phyloP scores from a whole-genome alignment of 768 basidiomycete species.

The Clitopilus passeckerianus region DNA sequence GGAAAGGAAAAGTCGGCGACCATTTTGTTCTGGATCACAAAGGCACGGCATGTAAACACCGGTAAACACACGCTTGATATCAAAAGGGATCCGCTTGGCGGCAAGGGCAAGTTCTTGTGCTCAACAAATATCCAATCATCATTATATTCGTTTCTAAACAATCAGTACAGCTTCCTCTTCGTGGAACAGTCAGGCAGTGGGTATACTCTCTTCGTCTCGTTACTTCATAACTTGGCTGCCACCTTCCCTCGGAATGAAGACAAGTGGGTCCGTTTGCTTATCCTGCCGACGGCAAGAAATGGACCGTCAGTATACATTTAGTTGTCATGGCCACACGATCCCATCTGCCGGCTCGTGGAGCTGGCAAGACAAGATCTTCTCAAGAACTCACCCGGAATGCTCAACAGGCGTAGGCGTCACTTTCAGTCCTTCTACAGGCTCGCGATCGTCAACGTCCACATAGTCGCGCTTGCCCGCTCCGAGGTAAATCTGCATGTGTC shows the following conservation, averaged over 20 bases:
- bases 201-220: too few relatives aligned
- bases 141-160: too few relatives aligned
- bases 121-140: not conserved
- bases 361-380: not conserved
- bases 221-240: slow-evolving; percentile 34
- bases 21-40: not conserved
- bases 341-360: slow-evolving; percentile 12
- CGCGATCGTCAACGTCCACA: slow-evolving; percentile 58
- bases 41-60: not conserved
- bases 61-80: not conserved
- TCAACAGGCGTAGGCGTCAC: slow-evolving; percentile 58
- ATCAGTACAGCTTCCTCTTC: too few relatives aligned
- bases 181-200: not conserved
- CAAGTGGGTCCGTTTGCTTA: slow-evolving; percentile 63
- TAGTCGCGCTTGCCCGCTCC: slow-evolving; percentile 74
- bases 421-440: slow-evolving; percentile 45
- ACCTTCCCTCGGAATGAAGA: slow-evolving; percentile 55
- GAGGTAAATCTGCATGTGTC: slow-evolving; percentile 61
- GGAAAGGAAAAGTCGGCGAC: not conserved
- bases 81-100: not conserved
- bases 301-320: slow-evolving; percentile 13
- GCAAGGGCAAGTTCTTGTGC: not conserved
- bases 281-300: slow-evolving; percentile 30
- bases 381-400: slow-evolving; percentile 69
- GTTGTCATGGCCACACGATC: slow-evolving; percentile 27